These are phyloP conservation scores for Pythium volutum DNA, from an alignment of 352 stramenopile genomes.

Conservation along the genomic window DNA sequence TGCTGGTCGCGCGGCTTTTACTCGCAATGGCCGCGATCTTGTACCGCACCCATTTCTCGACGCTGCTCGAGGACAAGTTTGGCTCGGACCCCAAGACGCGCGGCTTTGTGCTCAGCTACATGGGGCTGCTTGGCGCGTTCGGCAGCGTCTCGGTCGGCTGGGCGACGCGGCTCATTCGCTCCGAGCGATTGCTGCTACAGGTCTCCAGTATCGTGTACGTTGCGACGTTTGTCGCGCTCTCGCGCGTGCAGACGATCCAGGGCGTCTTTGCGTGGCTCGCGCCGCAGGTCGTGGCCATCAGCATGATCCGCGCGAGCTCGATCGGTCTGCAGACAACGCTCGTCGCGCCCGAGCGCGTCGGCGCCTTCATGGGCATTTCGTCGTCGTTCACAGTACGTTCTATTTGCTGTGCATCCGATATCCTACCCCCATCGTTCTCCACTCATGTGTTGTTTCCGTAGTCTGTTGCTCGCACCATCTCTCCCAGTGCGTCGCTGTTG, in stretches of 20 bases:
- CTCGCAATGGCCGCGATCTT: conserved; percentile 75
- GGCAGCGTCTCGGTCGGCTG: conserved; percentile 64
- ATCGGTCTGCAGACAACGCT: conserved; percentile 71
- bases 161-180: conserved; percentile 40
- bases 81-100: conserved; percentile 52
- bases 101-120: conserved; percentile 81
- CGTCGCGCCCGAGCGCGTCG: conserved; percentile 63
- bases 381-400: conserved; percentile 69
- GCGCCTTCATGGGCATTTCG: conserved; percentile 77
- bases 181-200: conserved; percentile 64
- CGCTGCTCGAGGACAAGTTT: conserved; percentile 80
- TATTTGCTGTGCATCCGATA: background rate
- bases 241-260: conserved; percentile 41
- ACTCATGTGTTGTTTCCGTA: conserved; percentile 17
- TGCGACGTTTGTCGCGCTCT: conserved; percentile 66
- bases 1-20: conserved; percentile 66
- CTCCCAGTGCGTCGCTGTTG: conserved; percentile 54
- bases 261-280: conserved; percentile 56
- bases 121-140: conserved; percentile 63
- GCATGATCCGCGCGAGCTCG: conserved; percentile 77
- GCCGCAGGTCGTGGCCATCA: conserved; percentile 59
- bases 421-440: background rate
- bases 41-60: conserved; percentile 76
- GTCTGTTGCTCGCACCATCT: conserved; percentile 77
- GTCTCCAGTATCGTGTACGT: conserved; percentile 64